Evolutionary conservation across 164 flowering plant species (phyloP), one percentile per base, ranked within the genome.

Genomic region (Cinnamomum chago): DNA sequence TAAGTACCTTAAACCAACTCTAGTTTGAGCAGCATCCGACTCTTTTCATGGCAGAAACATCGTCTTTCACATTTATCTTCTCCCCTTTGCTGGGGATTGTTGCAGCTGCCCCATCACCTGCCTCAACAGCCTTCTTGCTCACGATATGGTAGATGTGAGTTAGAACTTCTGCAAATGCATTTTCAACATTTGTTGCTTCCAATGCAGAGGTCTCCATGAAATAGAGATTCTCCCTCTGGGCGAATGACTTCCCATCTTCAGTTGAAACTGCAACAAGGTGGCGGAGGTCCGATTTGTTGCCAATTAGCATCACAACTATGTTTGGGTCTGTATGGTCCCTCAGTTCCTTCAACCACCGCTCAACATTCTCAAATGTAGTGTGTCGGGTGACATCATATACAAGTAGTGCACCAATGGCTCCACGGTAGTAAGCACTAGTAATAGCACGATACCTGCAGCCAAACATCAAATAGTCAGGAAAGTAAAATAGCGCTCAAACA

Each of bases 171-270:
- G 91, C 82, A 28, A 89, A 89, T 13, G 92, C 90, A 70, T 83
- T 84, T 12, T 89, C 92, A 24, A 89, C 92, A 70, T 89, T 89
- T 0, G 81, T 83, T 28, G 92, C 84, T 78, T 89, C 93, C 68
- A 89, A 73, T 18, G 93, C 93, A 40, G 93, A 89, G 5, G 93
- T 89, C 79, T 89, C 93, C 88, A 88, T 88, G 82, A 88, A 90
- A 79, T 80, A 88, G 64, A 88, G 90, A 0, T 86, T 83, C 72
- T 90, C 91, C 62, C 75, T 82, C 84, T 90, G 90, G 6, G 93
- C 89, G 74, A 86, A 87, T 62, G 89, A 69, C 66, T 76, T 86
- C 3, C 86, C 93, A 73, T 88, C 90, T 51, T 90, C 89, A 0
- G 89, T 86, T 4, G 89, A 66, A 60, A 90, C 93, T 14, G 93